These are phyloP conservation scores for Penicillium sp. DNA, from an alignment of 2,329 filamentous ascomycete species.

Conservation along the genomic window DNA sequence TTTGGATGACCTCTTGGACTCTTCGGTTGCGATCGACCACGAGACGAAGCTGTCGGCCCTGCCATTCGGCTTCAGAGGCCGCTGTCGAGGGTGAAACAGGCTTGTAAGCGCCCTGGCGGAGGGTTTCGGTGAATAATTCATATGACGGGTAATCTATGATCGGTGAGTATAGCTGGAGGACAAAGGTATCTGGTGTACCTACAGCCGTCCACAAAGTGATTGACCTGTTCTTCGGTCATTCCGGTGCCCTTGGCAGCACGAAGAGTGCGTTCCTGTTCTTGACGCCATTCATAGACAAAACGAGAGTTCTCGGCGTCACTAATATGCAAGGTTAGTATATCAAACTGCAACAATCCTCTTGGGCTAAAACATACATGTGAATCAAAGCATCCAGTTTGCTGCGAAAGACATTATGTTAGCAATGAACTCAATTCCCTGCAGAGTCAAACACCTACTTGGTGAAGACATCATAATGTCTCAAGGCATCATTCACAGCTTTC, in stretches of 20 bases:
- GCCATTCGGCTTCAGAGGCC: conserved; percentile 36
- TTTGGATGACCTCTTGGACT: conserved; percentile 58
- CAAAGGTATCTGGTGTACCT: conserved; percentile 26
- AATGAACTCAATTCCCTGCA: background rate
- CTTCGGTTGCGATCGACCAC: conserved; percentile 63
- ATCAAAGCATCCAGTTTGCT: conserved; percentile 64
- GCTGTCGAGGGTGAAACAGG: conserved; percentile 22
- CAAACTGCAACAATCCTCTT: background rate
- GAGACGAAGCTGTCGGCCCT: conserved; percentile 61
- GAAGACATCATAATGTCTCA: conserved; percentile 61
- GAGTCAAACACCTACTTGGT: conserved; percentile 48
- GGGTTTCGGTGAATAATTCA: conserved; percentile 65
- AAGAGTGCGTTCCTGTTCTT: conserved; percentile 76
- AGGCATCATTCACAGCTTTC: conserved; percentile 59
- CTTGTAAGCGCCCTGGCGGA: conserved; percentile 61
- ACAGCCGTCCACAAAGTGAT: conserved; percentile 72
- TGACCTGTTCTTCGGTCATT: conserved; percentile 81
- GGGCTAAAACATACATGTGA: conserved; percentile 54
- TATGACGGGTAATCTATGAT: conserved; percentile 66
- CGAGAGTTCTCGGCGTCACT: conserved; percentile 70
- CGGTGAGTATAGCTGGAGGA: conserved; percentile 2
- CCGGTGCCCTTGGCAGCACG: conserved; percentile 67
- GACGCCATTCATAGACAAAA: conserved; percentile 83
- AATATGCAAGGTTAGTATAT: background rate
- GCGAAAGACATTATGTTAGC: conserved; percentile 17